These are phyloP conservation scores for Penicillium glabrum DNA, from an alignment of 2,329 filamentous ascomycete species.

Conservation along the genomic window DNA sequence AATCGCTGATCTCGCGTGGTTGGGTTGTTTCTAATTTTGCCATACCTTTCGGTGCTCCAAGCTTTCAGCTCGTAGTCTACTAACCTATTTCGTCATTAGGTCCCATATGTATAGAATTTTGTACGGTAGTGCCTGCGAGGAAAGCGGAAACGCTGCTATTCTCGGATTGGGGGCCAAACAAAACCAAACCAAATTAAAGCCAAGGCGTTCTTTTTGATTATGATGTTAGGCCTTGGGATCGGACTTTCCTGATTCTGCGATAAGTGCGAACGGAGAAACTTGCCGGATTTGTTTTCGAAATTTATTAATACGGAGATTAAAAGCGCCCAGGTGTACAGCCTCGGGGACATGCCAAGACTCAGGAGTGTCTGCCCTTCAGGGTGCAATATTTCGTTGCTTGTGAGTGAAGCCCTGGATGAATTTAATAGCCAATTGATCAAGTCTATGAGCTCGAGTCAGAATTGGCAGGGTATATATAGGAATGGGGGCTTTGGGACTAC, in stretches of 20 bases:
- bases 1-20: no score
- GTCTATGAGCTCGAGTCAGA: neutral
- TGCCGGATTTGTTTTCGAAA: neutral
- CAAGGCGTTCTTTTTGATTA: neutral
- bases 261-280: neutral
- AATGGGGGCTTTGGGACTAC: neutral
- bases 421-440: neutral
- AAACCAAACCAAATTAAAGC: neutral
- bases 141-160: neutral
- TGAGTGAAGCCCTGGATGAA: neutral
- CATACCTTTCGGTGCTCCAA: neutral
- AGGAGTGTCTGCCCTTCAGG: neutral
- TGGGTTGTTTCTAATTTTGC: neutral
- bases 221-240: neutral
- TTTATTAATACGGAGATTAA: no score
- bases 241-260: neutral
- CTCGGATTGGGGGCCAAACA: neutral
- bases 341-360: neutral
- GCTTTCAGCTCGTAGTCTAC: neutral
- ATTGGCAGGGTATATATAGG: neutral
- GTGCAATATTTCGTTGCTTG: no score
- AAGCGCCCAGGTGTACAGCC: no score
- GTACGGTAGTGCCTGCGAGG: neutral
- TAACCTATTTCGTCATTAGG: neutral
- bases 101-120: neutral